Evolutionary conservation across 352 stramenopile genomes (phyloP).

Genomic region (Globisporangium carolinianum): DNA sequence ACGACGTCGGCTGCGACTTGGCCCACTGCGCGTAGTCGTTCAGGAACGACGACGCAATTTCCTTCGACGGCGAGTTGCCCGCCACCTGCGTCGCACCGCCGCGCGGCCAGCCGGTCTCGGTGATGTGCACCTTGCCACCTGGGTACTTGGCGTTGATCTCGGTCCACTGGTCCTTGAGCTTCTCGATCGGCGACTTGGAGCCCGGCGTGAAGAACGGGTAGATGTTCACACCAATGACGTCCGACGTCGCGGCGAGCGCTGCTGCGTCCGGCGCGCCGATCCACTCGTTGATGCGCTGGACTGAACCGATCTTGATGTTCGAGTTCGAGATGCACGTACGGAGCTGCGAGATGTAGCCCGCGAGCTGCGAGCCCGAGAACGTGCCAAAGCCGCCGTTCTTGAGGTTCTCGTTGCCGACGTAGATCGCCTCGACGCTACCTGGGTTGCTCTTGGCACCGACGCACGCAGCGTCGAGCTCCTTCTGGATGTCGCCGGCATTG

Average conservation of each 20-base stretch:
- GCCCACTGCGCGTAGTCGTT: conserved; percentile 26
- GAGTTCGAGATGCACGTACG: conserved; percentile 33
- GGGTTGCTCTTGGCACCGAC: conserved; percentile 32
- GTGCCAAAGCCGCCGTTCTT: conserved; percentile 40
- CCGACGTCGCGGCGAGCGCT: conserved; percentile 19
- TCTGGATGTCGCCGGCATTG: conserved; percentile 26
- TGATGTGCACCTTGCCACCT: conserved; percentile 25
- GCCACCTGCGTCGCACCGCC: conserved; percentile 10
- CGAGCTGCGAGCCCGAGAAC: conserved; percentile 26
- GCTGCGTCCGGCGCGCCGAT: conserved; percentile 18
- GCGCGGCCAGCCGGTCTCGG: conserved; percentile 37
- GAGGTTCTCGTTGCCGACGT: conserved; percentile 74
- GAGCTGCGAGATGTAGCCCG: conserved; percentile 47
- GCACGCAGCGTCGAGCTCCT: conserved; percentile 56
- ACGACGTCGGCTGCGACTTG: conserved; percentile 17
- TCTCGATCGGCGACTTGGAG: conserved; percentile 22
- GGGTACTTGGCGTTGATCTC: conserved; percentile 26
- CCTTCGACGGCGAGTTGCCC: conserved; percentile 23
- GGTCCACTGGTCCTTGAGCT: conserved; percentile 26
- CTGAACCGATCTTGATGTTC: conserved; percentile 45
- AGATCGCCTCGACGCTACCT: conserved; percentile 39
- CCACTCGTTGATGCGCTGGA: conserved; percentile 39
- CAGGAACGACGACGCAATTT: conserved; percentile 19
- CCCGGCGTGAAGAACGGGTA: conserved; percentile 41
- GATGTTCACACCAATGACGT: conserved; percentile 40